Conservation (phyloP, 768 basidiomycete genomes). For the Leccinum boreale region DNA sequence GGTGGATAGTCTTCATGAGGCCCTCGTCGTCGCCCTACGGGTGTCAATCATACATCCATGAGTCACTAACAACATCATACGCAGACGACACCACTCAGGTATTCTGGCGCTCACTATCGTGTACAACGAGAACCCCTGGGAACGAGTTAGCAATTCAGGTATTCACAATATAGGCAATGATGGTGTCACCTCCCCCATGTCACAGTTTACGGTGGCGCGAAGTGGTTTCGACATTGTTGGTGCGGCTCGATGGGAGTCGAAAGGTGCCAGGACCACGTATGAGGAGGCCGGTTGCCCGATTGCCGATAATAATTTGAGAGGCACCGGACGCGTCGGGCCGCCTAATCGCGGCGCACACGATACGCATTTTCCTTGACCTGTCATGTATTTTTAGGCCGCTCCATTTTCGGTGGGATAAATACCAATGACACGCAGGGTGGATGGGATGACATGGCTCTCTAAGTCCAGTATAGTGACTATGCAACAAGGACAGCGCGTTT, state of each 20-base stretch:
- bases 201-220: conserved; percentile 49
- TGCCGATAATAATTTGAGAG: neutral
- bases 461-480: neutral
- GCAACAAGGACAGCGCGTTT: neutral
- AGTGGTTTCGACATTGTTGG: conserved; percentile 20
- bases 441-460: neutral
- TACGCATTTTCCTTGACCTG: neutral
- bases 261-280: neutral
- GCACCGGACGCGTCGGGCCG: conserved; percentile 3
- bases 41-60: neutral
- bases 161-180: neutral
- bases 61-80: neutral
- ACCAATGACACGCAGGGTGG: neutral
- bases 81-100: neutral
- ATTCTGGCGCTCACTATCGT: conserved; percentile 31
- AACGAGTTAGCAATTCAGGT: conserved; percentile 1
- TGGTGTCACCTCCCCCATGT: conserved; percentile 51
- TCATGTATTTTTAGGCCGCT: neutral
- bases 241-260: neutral
- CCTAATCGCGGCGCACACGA: neutral
- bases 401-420: neutral
- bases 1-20: conserved; percentile 54
- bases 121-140: conserved; percentile 52
- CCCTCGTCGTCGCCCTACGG: conserved; percentile 48
- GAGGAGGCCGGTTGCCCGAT: no score